Evolutionary conservation across 805 yeast genomes (phyloP), one percentile per base, ranked within the genome.

Genomic region (Sungouiozyma ichnusensis): DNA sequence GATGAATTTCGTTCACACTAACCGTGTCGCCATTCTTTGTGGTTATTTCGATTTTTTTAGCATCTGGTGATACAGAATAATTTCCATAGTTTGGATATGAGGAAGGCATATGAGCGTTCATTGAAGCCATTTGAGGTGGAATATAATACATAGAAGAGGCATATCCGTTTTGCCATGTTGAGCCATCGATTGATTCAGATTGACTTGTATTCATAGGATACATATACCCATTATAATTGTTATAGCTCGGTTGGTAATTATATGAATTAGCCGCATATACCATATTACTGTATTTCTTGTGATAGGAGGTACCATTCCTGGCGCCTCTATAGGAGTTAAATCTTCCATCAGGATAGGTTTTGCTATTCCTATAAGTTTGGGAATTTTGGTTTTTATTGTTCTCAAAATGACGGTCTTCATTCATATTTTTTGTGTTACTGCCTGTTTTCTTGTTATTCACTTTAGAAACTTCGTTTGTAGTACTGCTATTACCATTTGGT

Each of bases 1-100:
- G 44, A 36, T 55, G 59, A 14, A 57, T 48, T 7, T 54, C 54
- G 20, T 47, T 50, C 37, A 58, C 49, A 47, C 57, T 59, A 20
- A 57, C 42, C 40, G 49, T 55, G 42, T 60, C 60, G 31, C 64
- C 63, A 35, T 56, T 50, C 45, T 58, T 59, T n/a, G 60, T 57
- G 6, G 63, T 57, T 37, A 58, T 60, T 46, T 56, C 62, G 42
- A 60, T 54, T 44, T 54, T 58, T 18, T 48, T 54, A 9, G 49
- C 35, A 6, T 24, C 29, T 7, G 50, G 54, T 17, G 39, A 29
- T 14, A 31, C n/a, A 3, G 39, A 34, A 5, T 34, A 36, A 20
- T 20, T 20, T 20, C 20, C 37, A 14, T 20, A 20, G 27, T 16
- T 29, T 39, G 17, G 33, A 33, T 6, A 39, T 20, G 35, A 41